Evolutionary conservation across 1,284 basidiomycete genomes (phyloP), one percentile per base, ranked within the genome.

Genomic region (Mycosarcoma mackinlayi): DNA sequence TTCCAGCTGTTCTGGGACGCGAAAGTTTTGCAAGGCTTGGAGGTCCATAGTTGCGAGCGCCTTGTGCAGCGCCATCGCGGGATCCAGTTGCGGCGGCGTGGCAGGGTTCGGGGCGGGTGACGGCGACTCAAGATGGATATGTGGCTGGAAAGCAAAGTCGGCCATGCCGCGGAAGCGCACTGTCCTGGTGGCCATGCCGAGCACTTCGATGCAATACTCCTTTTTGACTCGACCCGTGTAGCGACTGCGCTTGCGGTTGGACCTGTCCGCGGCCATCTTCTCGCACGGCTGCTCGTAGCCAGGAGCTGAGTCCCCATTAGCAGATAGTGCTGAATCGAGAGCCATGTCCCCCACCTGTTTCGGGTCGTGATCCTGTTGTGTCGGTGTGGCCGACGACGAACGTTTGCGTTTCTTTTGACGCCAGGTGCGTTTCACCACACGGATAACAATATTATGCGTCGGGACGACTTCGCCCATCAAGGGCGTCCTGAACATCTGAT

Each of bases 141-240:
- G 40, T 3, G 79, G 79, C 34, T 74, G 64, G 40, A 69, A 81
- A 3, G 69, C 71, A 57, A 75, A 81, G 55, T 81, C 79, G 16
- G 78, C 76, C 78, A 80, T 79, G 39, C 59, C 54, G 3, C 94
- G 87, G 84, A 98, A 98, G 38, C 95, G 87, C 34, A 90, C 90
- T 1, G 93, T 93, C 84, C 91, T 92, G 1, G 88, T 86, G 19
- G 92, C 86, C 14, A 90, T 84, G 0, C 94, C 95, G 0, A 92
- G 82, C 0, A 90, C 87, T 67, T 92, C 88, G 6, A 90, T 87
- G 1, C 87, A 90, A 82, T 92, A 98, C 24, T 86, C 71, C 30
- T 86, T 68, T n/a, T 82, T 81, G 24, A 85, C 84, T 11, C 52
- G 48, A 10, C 60, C 64, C 4, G 61, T 61, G 24, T 64, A 70